Evolutionary conservation across 139 green algal species (phyloP).

Genomic region (Klebsormidium nitens): DNA sequence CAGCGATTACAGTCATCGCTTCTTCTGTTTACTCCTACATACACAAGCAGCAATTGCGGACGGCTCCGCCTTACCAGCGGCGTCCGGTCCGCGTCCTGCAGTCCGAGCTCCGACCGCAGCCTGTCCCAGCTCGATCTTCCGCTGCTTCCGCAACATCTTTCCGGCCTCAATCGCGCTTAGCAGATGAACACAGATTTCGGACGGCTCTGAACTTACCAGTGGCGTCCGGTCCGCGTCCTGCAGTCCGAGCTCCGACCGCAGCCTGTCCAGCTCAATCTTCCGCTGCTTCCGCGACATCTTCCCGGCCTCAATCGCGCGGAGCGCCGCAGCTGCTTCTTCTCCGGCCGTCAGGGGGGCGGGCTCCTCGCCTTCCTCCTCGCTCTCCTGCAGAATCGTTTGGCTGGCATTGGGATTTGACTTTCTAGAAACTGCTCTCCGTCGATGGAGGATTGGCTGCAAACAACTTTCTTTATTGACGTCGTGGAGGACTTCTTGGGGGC

Average conservation of each 20-base stretch:
- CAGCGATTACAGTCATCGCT: too few relatives aligned
- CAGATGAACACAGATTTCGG: not conserved
- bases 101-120: constrained; percentile 33
- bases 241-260: constrained; percentile 34
- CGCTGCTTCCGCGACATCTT: constrained; percentile 27
- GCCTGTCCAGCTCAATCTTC: constrained; percentile 29
- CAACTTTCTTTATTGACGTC: too few relatives aligned
- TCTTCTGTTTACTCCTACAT: too few relatives aligned
- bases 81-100: constrained; percentile 25
- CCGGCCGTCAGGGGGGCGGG: constrained; percentile 13
- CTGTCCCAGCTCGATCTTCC: constrained; percentile 31
- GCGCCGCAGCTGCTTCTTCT: constrained; percentile 21
- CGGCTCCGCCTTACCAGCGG: constrained; percentile 6
- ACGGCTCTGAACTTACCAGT: not conserved
- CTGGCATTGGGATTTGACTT: too few relatives aligned
- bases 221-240: constrained; percentile 27
- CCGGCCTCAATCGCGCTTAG: not conserved
- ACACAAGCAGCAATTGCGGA: not conserved
- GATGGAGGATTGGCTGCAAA: too few relatives aligned
- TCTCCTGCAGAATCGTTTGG: too few relatives aligned
- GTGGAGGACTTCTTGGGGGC: too few relatives aligned
- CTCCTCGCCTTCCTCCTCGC: too few relatives aligned
- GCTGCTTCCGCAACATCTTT: constrained; percentile 24
- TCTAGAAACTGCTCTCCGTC: too few relatives aligned
- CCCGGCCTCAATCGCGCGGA: constrained; percentile 5